phyloP scores from a whole-genome alignment of 2,329 filamentous ascomycete species.

The Cladophialophora exuberans region DNA sequence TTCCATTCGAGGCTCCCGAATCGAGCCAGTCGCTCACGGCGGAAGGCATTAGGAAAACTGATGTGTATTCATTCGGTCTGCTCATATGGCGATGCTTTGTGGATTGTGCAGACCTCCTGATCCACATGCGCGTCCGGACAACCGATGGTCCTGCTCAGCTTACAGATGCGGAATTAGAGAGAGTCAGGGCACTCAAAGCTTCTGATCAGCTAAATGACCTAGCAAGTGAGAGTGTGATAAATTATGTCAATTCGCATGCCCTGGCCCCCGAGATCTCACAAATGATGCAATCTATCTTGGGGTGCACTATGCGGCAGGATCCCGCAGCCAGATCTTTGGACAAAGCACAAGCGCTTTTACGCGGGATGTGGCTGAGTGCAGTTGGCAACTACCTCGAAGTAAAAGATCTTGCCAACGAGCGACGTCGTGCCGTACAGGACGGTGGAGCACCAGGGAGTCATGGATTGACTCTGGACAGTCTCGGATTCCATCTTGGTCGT shows the following conservation, averaged over 20 bases:
- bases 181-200: background rate
- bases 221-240: background rate
- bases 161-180: background rate
- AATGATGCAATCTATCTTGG: background rate
- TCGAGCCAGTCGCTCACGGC: slow-evolving; percentile 4
- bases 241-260: background rate
- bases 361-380: background rate
- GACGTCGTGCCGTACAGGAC: background rate
- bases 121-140: background rate
- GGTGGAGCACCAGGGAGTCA: background rate
- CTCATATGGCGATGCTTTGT: slow-evolving; percentile 22
- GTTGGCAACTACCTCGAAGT: background rate
- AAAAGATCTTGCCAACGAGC: background rate
- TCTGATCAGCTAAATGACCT: background rate
- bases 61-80: slow-evolving; percentile 24
- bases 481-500: slow-evolving; percentile 1
- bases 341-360: background rate
- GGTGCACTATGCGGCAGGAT: background rate
- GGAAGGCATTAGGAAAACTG: slow-evolving; percentile 16
- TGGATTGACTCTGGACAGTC: slow-evolving; percentile 2
- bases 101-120: slow-evolving; percentile 10
- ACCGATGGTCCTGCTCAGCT: background rate
- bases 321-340: background rate
- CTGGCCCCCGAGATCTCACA: background rate
- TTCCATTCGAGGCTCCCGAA: slow-evolving; percentile 23